Conservation (phyloP, 768 basidiomycete species). For the Boletus reticuloceps region DNA sequence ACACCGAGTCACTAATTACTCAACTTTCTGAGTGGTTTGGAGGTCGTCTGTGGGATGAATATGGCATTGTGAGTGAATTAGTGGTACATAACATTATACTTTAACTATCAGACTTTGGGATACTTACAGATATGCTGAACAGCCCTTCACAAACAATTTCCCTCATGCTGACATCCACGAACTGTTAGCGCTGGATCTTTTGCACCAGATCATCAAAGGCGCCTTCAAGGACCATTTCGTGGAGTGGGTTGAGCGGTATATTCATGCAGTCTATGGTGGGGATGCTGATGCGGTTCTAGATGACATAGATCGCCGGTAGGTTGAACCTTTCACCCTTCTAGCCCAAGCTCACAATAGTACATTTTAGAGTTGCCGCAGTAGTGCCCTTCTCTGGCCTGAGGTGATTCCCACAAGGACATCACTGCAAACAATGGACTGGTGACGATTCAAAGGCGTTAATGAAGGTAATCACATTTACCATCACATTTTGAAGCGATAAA, state of each 20-base stretch:
- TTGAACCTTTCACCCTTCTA: neutral
- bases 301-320: neutral
- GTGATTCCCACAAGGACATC: too few relatives aligned
- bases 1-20: neutral
- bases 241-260: neutral
- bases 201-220: neutral
- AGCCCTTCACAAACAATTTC: neutral
- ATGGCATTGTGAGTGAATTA: neutral
- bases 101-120: too few relatives aligned
- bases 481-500: too few relatives aligned
- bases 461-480: too few relatives aligned
- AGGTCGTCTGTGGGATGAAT: neutral
- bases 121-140: neutral
- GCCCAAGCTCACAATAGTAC: too few relatives aligned
- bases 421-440: too few relatives aligned
- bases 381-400: too few relatives aligned
- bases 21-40: neutral
- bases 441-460: too few relatives aligned
- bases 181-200: neutral
- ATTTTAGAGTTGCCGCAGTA: neutral
- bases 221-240: neutral
- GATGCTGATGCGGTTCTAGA: neutral
- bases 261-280: neutral
- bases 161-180: neutral
- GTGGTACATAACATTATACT: neutral